Percentiles rank a stretch among this genome's conserved stretches.
Evolutionary conservation across 345 rosid species (phyloP).

Genomic region (Rhodomyrtus tomentosa): DNA sequence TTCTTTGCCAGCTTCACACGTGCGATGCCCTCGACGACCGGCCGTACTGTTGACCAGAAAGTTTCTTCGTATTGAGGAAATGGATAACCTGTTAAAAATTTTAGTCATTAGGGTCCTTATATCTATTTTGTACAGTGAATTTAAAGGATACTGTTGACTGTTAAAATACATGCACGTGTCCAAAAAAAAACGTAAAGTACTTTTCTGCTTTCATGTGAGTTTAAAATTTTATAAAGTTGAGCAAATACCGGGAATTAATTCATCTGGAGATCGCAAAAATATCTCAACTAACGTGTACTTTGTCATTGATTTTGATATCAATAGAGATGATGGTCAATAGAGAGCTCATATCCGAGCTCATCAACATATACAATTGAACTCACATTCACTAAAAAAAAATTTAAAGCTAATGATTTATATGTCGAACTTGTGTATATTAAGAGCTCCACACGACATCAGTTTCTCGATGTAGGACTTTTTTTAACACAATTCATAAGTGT

Average conservation of each 20-base stretch:
- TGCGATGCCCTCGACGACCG: not conserved
- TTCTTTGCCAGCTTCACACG: not conserved
- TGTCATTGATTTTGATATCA: no score
- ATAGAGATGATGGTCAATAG: not conserved
- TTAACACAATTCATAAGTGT: rapidly evolving
- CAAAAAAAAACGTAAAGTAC: not conserved
- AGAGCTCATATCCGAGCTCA: rapidly evolving
- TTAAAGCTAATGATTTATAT: not conserved
- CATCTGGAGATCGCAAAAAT: no score
- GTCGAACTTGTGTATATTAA: not conserved
- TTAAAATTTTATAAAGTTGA: not conserved
- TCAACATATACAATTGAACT: not conserved
- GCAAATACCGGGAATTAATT: no score
- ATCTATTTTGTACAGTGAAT: not conserved
- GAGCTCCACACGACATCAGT: rapidly evolving
- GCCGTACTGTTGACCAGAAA: not conserved
- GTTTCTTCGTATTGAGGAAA: not conserved
- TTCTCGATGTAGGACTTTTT: not conserved
- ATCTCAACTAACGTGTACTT: no score
- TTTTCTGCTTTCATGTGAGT: not conserved
- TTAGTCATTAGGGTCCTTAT: not conserved
- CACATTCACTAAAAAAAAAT: not conserved
- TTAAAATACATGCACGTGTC: not conserved
- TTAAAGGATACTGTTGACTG: not conserved
- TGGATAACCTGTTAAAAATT: not conserved